Conservation (phyloP, 2,329 filamentous ascomycete species). For the Claviceps digitariae region DNA sequence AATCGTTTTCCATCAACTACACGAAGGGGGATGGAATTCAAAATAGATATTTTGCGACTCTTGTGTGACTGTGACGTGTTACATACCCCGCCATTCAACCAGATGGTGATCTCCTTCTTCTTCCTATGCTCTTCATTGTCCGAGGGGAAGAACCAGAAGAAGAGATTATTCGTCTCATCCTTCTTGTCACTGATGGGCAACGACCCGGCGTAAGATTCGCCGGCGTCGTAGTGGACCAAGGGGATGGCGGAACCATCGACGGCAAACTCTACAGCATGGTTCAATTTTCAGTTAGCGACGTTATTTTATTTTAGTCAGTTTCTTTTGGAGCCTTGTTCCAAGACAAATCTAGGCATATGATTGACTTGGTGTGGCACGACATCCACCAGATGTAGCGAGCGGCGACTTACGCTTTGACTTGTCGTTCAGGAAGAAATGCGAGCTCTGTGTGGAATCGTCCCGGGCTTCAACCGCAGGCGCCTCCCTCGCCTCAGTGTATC, state of each 20-base stretch:
- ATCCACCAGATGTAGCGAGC: not conserved
- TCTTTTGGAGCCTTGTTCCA: too few relatives aligned
- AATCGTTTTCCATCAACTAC: too few relatives aligned
- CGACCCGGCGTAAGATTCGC: slow-evolving; percentile 45
- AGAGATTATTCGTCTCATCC: slow-evolving; percentile 39
- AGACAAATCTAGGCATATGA: too few relatives aligned
- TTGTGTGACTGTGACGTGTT: not conserved
- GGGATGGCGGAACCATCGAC: slow-evolving; percentile 49
- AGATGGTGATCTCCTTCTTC: slow-evolving; percentile 48
- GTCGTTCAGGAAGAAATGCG: slow-evolving; percentile 7
- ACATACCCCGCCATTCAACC: slow-evolving; percentile 39
- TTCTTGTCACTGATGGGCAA: slow-evolving; percentile 36
- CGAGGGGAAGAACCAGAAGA: slow-evolving; percentile 56
- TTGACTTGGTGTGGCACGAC: too few relatives aligned
- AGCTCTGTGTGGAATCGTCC: not conserved
- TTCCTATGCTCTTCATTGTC: slow-evolving; percentile 28
- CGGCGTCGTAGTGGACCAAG: slow-evolving; percentile 50
- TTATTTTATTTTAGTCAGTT: too few relatives aligned
- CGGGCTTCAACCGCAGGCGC: not conserved
- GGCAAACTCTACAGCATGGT: slow-evolving; percentile 35
- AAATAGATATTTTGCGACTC: slow-evolving; percentile 4
- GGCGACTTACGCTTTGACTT: slow-evolving; percentile 10
- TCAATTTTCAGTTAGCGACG: not conserved
- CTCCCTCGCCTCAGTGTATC: not conserved
- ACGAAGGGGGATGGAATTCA: too few relatives aligned